These are phyloP conservation scores for Aspergillus tubingensis DNA, from an alignment of 2,329 filamentous ascomycete species.

Conservation along the genomic window DNA sequence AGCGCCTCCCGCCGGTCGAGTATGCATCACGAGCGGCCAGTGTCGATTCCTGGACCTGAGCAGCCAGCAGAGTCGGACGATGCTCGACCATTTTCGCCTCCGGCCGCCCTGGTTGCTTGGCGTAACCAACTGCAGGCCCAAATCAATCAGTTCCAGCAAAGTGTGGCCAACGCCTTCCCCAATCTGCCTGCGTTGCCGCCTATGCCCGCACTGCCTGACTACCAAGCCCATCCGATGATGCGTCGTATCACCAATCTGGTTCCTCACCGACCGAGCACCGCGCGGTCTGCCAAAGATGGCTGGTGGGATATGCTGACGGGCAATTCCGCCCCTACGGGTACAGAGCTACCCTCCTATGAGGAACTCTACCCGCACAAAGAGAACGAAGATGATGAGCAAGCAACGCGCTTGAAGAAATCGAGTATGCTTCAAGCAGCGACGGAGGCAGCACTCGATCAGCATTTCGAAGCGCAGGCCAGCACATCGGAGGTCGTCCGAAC, in stretches of 20 bases:
- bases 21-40: slow-evolving; percentile 34
- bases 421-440: slow-evolving; percentile 46
- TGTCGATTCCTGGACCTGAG: slow-evolving; percentile 28
- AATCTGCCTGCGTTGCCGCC: slow-evolving; percentile 61
- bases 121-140: slow-evolving; percentile 73
- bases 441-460: slow-evolving; percentile 48
- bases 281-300: slow-evolving; percentile 45
- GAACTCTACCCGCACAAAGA: slow-evolving; percentile 67
- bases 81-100: slow-evolving; percentile 51
- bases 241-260: slow-evolving; percentile 72
- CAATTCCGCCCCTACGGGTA: slow-evolving; percentile 45
- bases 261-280: slow-evolving; percentile 62
- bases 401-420: slow-evolving; percentile 45
- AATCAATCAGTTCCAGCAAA: slow-evolving; percentile 75
- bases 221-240: slow-evolving; percentile 72
- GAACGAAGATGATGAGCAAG: slow-evolving; percentile 35
- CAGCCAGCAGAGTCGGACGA: slow-evolving; percentile 28
- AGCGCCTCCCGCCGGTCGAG: slow-evolving; percentile 40
- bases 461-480: slow-evolving; percentile 43
- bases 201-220: slow-evolving; percentile 67
- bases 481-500: slow-evolving; percentile 20
- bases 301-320: slow-evolving; percentile 70
- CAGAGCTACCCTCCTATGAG: slow-evolving; percentile 72
- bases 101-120: slow-evolving; percentile 67
- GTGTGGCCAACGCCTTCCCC: slow-evolving; percentile 66